Base-by-base conservation (phyloP, 208 protist species). In the Borovskyia barvae region DNA sequence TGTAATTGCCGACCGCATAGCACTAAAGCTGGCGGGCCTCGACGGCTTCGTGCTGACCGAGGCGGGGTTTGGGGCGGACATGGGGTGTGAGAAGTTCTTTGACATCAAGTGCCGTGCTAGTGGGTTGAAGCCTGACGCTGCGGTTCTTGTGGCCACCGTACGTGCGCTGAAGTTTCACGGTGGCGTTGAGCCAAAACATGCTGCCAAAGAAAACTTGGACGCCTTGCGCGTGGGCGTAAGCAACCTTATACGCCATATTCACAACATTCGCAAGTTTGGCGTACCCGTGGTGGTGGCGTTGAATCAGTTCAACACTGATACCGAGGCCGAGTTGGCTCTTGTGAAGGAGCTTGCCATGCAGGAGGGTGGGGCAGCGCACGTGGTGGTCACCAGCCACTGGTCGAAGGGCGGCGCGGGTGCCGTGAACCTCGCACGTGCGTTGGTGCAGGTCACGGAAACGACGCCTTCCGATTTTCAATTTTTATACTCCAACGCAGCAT, bases 31-130 rank as follows among this genome's bases (percentile, higher is more conserved):
- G 1, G 97, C 85, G 36, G 97, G 96, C 20, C n/a, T 73, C 24
- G 83, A 98, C 49, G 97, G 97, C 49, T 98, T 97, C 55, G 97
- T 99, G 46, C 73, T 99, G 6, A 99, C 97, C 3, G 96, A 98
- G 80, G 97, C 95, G 45, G 98, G 98, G 46, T 97, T 95, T 65
- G 94, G 88, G 22, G 86, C 86, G 20, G 93, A 98, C 71, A 98
- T 98, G 80, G 97, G 97, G 22, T 82, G 89, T 50, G 97, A 99
- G 76, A 99, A 99, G 80, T 99, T 99, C 74, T 97, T 98, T 60
- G 90, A 99, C 72, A 99, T 99, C 60, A 99, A 99, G 84, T 99
- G 97, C 81, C 86, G 97, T 53, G 69, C 75, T 25, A 95, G 82
- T 55, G 95, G 94, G 24, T 72, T 98, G 40, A 78, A 77, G 58